A percentile compares a stretch with the other conserved stretches of the same genome.
These are phyloP conservation scores for Geotrichum candidum DNA, from an alignment of 1,139 yeast species.

Conservation along the genomic window DNA sequence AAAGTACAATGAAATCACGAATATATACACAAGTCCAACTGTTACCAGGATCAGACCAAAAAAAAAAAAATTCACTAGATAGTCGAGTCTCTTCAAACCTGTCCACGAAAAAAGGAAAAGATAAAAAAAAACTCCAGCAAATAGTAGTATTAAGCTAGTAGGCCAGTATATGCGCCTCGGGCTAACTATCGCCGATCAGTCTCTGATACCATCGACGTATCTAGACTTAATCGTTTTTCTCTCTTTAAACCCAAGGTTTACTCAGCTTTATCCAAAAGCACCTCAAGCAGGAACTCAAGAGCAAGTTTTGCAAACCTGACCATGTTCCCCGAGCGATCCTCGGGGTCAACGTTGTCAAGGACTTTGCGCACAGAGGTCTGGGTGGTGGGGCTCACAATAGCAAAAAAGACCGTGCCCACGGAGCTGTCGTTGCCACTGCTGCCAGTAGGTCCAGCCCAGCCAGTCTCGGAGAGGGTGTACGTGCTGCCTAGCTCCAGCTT, in stretches of 20 bases:
- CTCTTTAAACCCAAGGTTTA: not conserved
- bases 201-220: too few species aligned
- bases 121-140: not conserved
- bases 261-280: constrained; percentile 18
- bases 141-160: too few species aligned
- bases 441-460: constrained; percentile 74
- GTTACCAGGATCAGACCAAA: too few species aligned
- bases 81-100: not conserved
- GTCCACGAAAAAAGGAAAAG: not conserved
- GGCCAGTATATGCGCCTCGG: too few species aligned
- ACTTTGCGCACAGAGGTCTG: constrained; percentile 45
- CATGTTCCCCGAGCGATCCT: constrained; percentile 63
- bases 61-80: too few species aligned
- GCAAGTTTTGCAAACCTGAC: constrained; percentile 65
- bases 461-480: constrained; percentile 76
- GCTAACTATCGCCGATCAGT: too few species aligned
- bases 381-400: constrained; percentile 61
- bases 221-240: not conserved
- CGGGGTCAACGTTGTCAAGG: constrained; percentile 8
- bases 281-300: constrained; percentile 51
- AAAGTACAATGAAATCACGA: too few species aligned
- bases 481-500: constrained; percentile 77
- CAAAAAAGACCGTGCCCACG: constrained; percentile 67
- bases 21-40: too few species aligned
- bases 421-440: constrained; percentile 20